phyloP scores from a whole-genome alignment of 305 asterid genomes.

The Andrographis paniculata region DNA sequence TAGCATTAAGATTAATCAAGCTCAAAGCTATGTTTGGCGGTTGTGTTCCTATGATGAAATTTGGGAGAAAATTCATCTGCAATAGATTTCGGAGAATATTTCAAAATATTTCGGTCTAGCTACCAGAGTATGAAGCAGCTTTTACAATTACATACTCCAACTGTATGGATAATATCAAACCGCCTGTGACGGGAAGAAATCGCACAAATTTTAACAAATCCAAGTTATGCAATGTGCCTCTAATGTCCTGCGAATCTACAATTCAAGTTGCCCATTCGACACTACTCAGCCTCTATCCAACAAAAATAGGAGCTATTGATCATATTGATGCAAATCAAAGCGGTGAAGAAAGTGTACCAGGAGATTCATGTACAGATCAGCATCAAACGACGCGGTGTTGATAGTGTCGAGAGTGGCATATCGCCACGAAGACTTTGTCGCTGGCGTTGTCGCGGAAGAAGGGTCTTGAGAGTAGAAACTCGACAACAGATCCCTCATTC shows the following conservation, averaged over 20 bases:
- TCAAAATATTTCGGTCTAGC: not conserved
- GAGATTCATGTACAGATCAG: conserved; percentile 47
- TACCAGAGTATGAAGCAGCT: not conserved
- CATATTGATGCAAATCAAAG: conserved; percentile 3
- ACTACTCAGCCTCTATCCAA: not conserved
- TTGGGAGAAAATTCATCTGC: not conserved
- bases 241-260: not conserved
- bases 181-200: too few species aligned
- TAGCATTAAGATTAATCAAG: not conserved
- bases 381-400: conserved; percentile 35
- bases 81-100: too few species aligned
- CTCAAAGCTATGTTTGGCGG: not conserved
- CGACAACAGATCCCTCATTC: conserved; percentile 91
- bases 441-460: conserved; percentile 31
- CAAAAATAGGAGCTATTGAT: not conserved
- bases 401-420: conserved; percentile 60
- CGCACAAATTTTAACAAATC: too few species aligned
- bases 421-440: conserved; percentile 49
- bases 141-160: not conserved
- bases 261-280: not conserved
- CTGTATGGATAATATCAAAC: conserved; percentile 2
- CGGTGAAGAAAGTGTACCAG: conserved; percentile 37
- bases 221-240: too few species aligned
- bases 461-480: conserved; percentile 84
- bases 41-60: not conserved